Evolutionary conservation across 2,329 filamentous ascomycete species (phyloP).

Genomic region (Dactylellina parvicollis): DNA sequence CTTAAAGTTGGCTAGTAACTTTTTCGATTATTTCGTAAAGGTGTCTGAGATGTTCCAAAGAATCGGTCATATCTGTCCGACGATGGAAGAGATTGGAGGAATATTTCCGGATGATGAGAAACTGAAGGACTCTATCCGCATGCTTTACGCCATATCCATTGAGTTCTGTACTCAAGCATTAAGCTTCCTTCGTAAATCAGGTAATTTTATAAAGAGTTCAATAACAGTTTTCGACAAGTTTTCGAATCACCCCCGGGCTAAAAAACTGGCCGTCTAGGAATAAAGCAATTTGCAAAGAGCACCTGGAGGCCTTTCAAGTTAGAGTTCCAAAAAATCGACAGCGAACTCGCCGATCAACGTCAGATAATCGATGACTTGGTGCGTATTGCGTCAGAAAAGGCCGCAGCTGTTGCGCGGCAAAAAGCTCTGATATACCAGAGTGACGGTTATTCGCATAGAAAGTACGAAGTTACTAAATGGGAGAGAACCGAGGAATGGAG

Average conservation of each 20-base stretch:
- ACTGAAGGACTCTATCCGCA: constrained; percentile 52
- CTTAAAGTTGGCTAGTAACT: constrained; percentile 60
- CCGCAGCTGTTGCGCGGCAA: constrained; percentile 13
- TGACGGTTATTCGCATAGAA: constrained; percentile 4
- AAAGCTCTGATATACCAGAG: constrained; percentile 31
- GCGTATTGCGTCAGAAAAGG: constrained; percentile 40
- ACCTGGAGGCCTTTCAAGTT: constrained; percentile 53
- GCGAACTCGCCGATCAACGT: constrained; percentile 30
- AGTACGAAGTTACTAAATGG: constrained; percentile 26
- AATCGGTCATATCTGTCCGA: constrained; percentile 60
- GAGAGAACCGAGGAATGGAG: constrained; percentile 14
- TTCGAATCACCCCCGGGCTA: not conserved
- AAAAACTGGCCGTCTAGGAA: constrained; percentile 19
- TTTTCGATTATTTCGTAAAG: constrained; percentile 62
- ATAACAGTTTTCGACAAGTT: too few relatives aligned
- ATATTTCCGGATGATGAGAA: constrained; percentile 42
- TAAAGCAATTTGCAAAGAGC: constrained; percentile 40
- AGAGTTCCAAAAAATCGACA: constrained; percentile 47
- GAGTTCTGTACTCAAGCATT: constrained; percentile 54
- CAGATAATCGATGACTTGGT: constrained; percentile 31
- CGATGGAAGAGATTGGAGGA: constrained; percentile 57
- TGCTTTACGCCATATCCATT: constrained; percentile 52
- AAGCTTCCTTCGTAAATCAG: constrained; percentile 39
- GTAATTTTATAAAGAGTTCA: too few relatives aligned
- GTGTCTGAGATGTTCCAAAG: constrained; percentile 61